Conservation (phyloP, 139 green algal species). For the Coccomyxa sp. region DNA sequence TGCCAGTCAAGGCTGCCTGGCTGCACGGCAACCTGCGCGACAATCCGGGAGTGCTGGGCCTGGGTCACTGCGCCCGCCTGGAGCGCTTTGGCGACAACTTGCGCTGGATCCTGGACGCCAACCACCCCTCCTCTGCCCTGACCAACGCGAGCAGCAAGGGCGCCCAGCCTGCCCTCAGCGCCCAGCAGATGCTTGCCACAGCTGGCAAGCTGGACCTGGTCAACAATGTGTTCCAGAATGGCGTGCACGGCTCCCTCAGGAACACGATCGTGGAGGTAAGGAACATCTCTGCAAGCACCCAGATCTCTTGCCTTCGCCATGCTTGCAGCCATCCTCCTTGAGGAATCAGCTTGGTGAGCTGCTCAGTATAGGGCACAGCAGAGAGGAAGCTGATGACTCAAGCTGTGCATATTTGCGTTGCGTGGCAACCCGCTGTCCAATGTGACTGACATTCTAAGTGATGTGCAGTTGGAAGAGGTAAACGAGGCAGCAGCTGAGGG, state of each 20-base stretch:
- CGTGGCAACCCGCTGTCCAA: too few relatives aligned
- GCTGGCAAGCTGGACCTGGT: neutral
- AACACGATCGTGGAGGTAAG: neutral
- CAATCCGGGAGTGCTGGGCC: neutral
- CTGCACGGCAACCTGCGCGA: conserved; percentile 5
- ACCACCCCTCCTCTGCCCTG: neutral
- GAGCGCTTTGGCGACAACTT: neutral
- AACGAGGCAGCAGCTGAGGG: neutral
- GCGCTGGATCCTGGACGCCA: neutral
- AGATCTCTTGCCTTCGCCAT: too few relatives aligned
- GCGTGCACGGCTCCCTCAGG: neutral
- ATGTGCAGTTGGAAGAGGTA: neutral
- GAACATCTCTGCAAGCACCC: neutral
- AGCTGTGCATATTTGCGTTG: too few relatives aligned
- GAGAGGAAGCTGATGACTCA: too few relatives aligned
- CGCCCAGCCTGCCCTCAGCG: neutral
- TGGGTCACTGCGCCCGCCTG: neutral
- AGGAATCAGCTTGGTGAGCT: too few relatives aligned
- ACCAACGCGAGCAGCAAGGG: neutral
- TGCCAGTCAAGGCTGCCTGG: neutral
- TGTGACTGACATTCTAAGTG: too few relatives aligned
- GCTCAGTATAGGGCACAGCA: too few relatives aligned
- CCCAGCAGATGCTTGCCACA: neutral
- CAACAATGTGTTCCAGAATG: conserved; percentile 1
- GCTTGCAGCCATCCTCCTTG: too few relatives aligned